A percentile compares a stretch with the other conserved stretches of the same genome.
Conservation (phyloP, 2,329 filamentous ascomycete species). For the Aspergillus ibericus region DNA sequence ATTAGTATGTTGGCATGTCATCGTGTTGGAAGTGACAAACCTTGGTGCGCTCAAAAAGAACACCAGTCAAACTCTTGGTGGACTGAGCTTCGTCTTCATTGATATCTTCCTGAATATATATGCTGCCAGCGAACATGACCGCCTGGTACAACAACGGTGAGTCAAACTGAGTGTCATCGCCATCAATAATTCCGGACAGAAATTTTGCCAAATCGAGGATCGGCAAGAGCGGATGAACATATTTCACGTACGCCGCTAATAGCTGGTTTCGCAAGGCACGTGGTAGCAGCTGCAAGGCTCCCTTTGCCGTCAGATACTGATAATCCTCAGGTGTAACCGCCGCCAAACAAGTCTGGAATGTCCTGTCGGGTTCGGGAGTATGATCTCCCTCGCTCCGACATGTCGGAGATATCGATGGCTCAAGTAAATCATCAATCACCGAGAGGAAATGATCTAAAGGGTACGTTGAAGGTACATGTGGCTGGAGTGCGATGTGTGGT, state of each 20-base stretch:
- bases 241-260: conserved; percentile 11
- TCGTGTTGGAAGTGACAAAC: background rate
- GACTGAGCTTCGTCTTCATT: background rate
- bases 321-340: background rate
- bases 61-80: background rate
- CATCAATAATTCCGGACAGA: conserved; percentile 6
- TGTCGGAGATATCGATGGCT: background rate
- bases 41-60: conserved; percentile 11
- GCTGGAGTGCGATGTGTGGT: background rate
- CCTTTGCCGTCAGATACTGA: background rate
- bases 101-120: conserved; percentile 4
- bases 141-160: conserved; percentile 15
- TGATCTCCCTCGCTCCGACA: background rate
- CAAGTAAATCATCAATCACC: background rate
- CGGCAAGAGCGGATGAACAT: conserved; percentile 14
- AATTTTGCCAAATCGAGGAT: conserved; percentile 11
- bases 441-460: background rate
- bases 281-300: background rate
- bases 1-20: background rate
- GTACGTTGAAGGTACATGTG: background rate
- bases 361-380: background rate
- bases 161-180: conserved; percentile 7
- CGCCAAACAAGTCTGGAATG: background rate
- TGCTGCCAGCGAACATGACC: conserved; percentile 17
- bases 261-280: background rate